These are phyloP conservation scores for Brassica nigra DNA, from an alignment of 345 rosid genomes.

Conservation along the genomic window DNA sequence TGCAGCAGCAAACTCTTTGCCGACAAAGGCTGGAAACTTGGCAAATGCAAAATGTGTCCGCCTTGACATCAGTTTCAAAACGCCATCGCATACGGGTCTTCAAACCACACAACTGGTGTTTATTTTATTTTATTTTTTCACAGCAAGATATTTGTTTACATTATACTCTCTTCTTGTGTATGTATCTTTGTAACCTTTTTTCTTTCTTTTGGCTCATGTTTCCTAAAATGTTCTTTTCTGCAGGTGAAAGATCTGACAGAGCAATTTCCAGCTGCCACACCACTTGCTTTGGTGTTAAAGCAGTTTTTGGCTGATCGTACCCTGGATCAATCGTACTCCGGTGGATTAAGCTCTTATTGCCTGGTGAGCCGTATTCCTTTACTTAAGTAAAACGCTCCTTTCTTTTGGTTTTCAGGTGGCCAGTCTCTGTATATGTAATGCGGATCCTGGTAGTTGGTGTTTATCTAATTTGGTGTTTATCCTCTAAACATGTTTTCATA, in stretches of 20 bases:
- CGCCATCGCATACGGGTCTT: conserved; percentile 91
- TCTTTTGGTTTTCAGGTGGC: conserved; percentile 22
- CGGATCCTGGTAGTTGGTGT: conserved; percentile 15
- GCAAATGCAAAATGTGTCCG: conserved; percentile 71
- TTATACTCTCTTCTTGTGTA: conserved; percentile 8
- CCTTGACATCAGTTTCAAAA: conserved; percentile 89
- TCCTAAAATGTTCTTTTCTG: conserved; percentile 30
- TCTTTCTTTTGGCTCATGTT: conserved; percentile 13
- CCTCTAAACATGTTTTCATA: conserved; percentile 11
- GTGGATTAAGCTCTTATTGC: conserved; percentile 98
- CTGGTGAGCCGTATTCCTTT: conserved; percentile 55
- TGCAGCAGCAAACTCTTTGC: conserved; percentile 50
- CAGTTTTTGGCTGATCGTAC: conserved; percentile 98
- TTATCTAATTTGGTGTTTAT: conserved; percentile 8
- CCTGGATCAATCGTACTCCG: conserved; percentile 96
- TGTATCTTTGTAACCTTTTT: conserved; percentile 10
- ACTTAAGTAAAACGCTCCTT: conserved; percentile 5
- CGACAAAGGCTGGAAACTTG: conserved; percentile 38
- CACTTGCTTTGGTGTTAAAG: conserved; percentile 95
- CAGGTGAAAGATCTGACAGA: conserved; percentile 90
- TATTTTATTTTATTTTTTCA: not conserved
- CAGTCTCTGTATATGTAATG: conserved; percentile 23
- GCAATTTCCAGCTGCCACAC: conserved; percentile 91
- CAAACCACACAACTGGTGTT: conserved; percentile 90
- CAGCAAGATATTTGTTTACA: conserved; percentile 9